Evolutionary conservation across 2,329 filamentous ascomycete genomes (phyloP).

Genomic region (Sporothrix euskadiensis): DNA sequence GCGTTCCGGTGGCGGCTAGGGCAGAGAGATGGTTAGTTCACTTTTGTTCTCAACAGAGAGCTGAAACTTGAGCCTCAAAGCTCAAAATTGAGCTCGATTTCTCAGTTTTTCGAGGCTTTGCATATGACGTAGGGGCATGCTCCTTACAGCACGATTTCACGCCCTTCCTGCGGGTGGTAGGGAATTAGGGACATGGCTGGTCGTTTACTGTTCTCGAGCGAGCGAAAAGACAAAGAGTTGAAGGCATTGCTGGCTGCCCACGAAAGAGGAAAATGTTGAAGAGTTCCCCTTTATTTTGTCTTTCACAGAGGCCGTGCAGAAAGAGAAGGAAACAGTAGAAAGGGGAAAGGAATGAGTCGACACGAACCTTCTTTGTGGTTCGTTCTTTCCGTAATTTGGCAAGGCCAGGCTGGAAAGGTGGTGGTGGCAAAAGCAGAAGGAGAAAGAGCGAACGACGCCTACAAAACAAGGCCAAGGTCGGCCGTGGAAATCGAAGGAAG

Average conservation of each 20-base stretch:
- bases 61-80: not conserved
- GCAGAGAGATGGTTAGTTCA: constrained; percentile 15
- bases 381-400: constrained; percentile 11
- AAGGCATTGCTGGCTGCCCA: not conserved
- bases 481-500: not conserved
- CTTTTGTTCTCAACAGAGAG: not conserved
- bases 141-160: constrained; percentile 77
- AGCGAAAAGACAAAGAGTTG: not conserved
- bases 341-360: not conserved
- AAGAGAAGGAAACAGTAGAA: not conserved
- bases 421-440: constrained; percentile 19
- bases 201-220: constrained; percentile 7
- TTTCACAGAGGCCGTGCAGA: not conserved
- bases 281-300: not conserved
- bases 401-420: not conserved
- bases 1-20: constrained; percentile 85
- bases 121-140: constrained; percentile 30
- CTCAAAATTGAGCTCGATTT: not conserved
- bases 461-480: not conserved
- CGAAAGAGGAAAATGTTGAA: not conserved
- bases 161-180: constrained; percentile 70
- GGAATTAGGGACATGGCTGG: constrained; percentile 67
- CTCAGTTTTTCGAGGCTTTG: not conserved
- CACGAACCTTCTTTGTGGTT: not conserved
- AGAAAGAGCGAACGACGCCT: constrained; percentile 2